A percentile compares a stretch with the other conserved stretches of the same genome.
Conservation (phyloP, 2,329 filamentous ascomycete species). For the Trichoderma sp. region DNA sequence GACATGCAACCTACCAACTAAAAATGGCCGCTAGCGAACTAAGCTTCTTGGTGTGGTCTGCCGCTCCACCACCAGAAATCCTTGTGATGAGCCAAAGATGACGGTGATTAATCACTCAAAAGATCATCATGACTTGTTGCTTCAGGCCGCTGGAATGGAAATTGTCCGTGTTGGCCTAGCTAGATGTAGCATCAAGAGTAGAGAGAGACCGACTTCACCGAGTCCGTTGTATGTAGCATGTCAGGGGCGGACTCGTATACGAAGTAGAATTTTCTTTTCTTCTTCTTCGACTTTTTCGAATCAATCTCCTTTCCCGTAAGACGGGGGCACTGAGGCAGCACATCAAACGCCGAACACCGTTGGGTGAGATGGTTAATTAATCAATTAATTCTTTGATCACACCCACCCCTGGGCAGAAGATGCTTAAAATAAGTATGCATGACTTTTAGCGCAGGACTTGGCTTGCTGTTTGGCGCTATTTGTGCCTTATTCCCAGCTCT, state of each 20-base stretch:
- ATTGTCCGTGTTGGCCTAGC: neutral
- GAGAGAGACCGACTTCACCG: neutral
- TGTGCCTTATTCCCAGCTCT: conserved; percentile 12
- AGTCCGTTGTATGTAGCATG: neutral
- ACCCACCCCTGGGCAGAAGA: neutral
- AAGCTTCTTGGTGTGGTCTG: neutral
- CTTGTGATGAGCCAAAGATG: neutral
- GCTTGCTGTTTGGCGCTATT: conserved; percentile 13
- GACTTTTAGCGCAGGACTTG: conserved; percentile 1
- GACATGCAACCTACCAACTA: neutral
- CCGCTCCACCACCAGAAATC: neutral
- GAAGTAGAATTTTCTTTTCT: neutral
- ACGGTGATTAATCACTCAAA: neutral
- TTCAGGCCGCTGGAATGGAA: neutral
- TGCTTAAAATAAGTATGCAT: conserved; percentile 4
- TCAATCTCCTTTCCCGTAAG: neutral
- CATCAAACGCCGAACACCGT: neutral
- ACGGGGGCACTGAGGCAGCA: neutral
- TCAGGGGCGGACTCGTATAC: neutral
- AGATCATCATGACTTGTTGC: neutral
- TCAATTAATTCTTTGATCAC: neutral
- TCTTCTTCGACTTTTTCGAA: neutral
- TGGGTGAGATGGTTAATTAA: neutral
- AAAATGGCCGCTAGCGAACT: neutral
- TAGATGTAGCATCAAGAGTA: neutral